Evolutionary conservation across 495 filamentous ascomycete species (phyloP).

Genomic region (Thermothielavioides terrestris): DNA sequence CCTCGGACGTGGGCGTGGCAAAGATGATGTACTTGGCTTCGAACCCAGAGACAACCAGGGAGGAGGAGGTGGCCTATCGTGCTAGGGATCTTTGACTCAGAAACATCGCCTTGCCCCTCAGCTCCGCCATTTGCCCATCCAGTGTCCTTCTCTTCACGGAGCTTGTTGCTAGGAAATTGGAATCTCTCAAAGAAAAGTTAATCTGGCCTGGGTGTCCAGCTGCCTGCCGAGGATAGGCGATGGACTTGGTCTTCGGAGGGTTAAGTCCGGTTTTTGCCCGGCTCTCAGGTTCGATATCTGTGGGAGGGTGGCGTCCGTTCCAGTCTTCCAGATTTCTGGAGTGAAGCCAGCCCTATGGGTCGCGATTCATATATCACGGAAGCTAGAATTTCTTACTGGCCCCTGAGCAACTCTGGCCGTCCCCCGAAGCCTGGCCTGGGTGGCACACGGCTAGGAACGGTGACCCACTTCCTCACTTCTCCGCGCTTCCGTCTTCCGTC

Average conservation of each 20-base stretch:
- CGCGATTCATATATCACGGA: no score
- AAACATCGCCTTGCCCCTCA: conserved; percentile 65
- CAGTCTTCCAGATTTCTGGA: background rate
- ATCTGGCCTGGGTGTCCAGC: conserved; percentile 60
- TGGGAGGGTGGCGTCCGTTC: no score
- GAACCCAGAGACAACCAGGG: conserved; percentile 8
- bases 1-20: background rate
- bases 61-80: conserved; percentile 24
- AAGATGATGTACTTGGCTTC: conserved; percentile 22
- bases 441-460: background rate
- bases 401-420: background rate
- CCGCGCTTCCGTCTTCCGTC: conserved; percentile 16
- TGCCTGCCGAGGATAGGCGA: conserved; percentile 16
- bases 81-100: conserved; percentile 45
- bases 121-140: conserved; percentile 49
- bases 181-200: conserved; percentile 61
- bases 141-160: conserved; percentile 55
- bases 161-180: conserved; percentile 71
- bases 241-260: conserved; percentile 5
- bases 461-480: background rate
- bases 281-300: conserved; percentile 8
- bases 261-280: conserved; percentile 14
- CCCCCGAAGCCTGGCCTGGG: background rate
- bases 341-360: background rate
- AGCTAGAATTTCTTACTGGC: no score